Evolutionary conservation across 2,329 filamentous ascomycete species (phyloP), one percentile per base, ranked within the genome.

Genomic region (Phoma sp.): DNA sequence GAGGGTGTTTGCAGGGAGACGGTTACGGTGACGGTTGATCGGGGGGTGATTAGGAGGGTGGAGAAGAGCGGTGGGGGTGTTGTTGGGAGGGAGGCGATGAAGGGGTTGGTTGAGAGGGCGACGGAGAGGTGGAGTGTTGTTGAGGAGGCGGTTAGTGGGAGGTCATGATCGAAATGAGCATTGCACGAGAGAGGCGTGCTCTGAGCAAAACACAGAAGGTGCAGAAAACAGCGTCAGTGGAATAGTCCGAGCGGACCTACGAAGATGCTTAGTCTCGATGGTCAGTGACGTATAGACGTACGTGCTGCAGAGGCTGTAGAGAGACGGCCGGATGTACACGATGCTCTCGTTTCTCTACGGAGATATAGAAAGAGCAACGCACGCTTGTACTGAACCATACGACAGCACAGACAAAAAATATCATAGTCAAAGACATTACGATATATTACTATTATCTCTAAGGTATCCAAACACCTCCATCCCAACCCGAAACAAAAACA

Each of bases 1-100:
- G 95, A 98, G 78, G 85, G 84, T 7, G 77, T 96, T 36, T 96
- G 92, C 70, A 82, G 87, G 57, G 95, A 99, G 80, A 83, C 77
- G n/a, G 80, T 95, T n/a, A 93, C 88, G 2, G 78, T 96, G 28
- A 87, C 95, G 42, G 85, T 96, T n/a, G 89, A 93, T 70, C 92
- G 92, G 18, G 91, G 90, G 17, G 83, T 84, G 12, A 78, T 87
- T 7, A 45, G 78, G 91, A 45, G 88, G 86, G 58, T 98, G 57
- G 91, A 95, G 66, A 98, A 96, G 81, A 86, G 83, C 60, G 95
- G 95, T 10, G 95, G 93, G 6, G 84, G 84, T 9, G 80, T 86
- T 7, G 78, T 95, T 30, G 89, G 87, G 7, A 84, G 81, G 20
- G 81, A 85, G 53, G 77, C 87, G 53, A 80, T 93, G 71, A 83